A percentile compares a stretch with the other conserved stretches of the same genome.
phyloP scores from a whole-genome alignment of 805 yeast genomes.

The Suhomyces tanzawaensis region DNA sequence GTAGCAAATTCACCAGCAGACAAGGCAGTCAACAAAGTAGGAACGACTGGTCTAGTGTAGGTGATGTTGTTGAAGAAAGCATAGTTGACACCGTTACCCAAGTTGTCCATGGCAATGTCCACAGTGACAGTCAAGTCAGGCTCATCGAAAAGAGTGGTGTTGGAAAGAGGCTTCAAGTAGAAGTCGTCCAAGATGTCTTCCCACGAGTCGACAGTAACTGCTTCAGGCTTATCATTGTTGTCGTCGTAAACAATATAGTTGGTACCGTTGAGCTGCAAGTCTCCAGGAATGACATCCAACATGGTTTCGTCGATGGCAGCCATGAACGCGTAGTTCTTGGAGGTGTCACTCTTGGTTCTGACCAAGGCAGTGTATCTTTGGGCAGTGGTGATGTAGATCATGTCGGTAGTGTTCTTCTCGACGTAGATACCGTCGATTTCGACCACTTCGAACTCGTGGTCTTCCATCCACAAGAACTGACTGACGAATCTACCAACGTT shows the following conservation, averaged over 20 bases:
- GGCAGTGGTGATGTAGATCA: conserved; percentile 81
- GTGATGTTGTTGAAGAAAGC: conserved; percentile 94
- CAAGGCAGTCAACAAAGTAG: conserved; percentile 76
- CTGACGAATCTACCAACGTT: conserved; percentile 92
- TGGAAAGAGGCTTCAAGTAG: conserved; percentile 27
- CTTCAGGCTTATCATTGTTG: conserved; percentile 37
- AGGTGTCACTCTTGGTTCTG: conserved; percentile 62
- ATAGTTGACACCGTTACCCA: conserved; percentile 84
- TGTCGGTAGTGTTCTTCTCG: conserved; percentile 66
- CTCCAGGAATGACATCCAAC: conserved; percentile 73
- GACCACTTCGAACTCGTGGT: conserved; percentile 79
- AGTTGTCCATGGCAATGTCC: conserved; percentile 78
- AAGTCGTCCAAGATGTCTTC: conserved; percentile 47
- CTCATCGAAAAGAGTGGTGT: conserved; percentile 52
- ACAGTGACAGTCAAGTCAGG: conserved; percentile 70
- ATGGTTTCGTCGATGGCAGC: conserved; percentile 76
- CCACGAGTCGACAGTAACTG: conserved; percentile 40
- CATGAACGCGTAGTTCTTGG: conserved; percentile 75
- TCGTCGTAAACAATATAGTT: conserved; percentile 62
- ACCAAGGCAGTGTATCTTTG: conserved; percentile 86
- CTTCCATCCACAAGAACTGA: conserved; percentile 85
- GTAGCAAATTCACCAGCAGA: conserved; percentile 62
- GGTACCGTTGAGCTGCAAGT: conserved; percentile 68
- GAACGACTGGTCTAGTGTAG: conserved; percentile 79
- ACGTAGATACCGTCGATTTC: conserved; percentile 92